Percentiles rank a stretch among this genome's conserved stretches.
phyloP scores from a whole-genome alignment of 208 protist genomes.

The Borovskyia barvae region DNA sequence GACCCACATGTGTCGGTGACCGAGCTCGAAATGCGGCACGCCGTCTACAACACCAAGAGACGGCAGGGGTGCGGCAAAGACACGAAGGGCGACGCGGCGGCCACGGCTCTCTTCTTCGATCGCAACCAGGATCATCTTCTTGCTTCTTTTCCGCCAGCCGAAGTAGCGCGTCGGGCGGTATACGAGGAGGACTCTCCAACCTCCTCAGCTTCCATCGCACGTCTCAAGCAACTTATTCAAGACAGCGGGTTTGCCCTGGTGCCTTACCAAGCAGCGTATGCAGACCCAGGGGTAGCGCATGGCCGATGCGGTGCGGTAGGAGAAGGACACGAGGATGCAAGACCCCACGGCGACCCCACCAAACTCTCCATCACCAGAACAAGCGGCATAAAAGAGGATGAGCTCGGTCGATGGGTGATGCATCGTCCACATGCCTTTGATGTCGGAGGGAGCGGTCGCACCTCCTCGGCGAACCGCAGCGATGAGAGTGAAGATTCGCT shows the following conservation, averaged over 20 bases:
- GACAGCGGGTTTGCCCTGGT: constrained; percentile 30
- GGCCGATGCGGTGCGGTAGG: too few species aligned
- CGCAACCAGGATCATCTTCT: constrained; percentile 45
- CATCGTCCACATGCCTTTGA: constrained; percentile 14
- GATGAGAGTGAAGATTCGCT: constrained; percentile 10
- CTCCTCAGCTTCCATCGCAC: constrained; percentile 30
- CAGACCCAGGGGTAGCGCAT: background rate
- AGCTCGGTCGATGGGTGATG: constrained; percentile 19
- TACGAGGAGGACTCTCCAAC: constrained; percentile 55
- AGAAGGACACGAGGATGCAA: too few species aligned
- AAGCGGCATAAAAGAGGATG: constrained; percentile 17
- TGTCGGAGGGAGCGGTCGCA: background rate
- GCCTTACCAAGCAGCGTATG: constrained; percentile 54
- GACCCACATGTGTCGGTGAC: constrained; percentile 87
- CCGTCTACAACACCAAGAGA: constrained; percentile 54
- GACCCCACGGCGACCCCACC: background rate
- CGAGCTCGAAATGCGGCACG: constrained; percentile 94
- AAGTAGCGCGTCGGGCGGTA: constrained; percentile 22
- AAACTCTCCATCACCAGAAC: background rate
- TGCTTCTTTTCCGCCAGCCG: constrained; percentile 34
- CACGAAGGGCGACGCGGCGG: constrained; percentile 1
- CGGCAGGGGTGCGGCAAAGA: too few species aligned
- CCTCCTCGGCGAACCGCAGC: background rate
- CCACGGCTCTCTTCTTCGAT: constrained; percentile 78
- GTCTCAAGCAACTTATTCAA: constrained; percentile 36